Evolutionary conservation across 2,329 filamentous ascomycete species (phyloP).

Genomic region (Salinomyces thailandicus): DNA sequence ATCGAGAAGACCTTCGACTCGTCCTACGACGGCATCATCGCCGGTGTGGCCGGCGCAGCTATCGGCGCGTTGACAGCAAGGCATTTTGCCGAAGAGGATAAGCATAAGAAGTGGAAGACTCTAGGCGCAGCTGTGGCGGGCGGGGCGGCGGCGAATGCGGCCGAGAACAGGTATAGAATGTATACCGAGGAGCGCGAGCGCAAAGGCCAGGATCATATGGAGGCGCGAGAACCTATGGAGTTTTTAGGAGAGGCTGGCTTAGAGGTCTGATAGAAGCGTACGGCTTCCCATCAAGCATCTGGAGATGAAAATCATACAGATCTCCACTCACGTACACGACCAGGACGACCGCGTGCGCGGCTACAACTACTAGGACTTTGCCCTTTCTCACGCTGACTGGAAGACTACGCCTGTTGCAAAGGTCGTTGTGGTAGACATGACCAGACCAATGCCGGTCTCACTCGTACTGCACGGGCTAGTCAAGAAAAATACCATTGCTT

Average conservation of each 20-base stretch:
- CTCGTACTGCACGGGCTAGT: too few species aligned
- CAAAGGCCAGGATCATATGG: neutral
- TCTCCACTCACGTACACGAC: too few species aligned
- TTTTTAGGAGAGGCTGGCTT: neutral
- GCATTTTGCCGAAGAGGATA: constrained; percentile 6
- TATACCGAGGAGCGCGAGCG: constrained; percentile 11
- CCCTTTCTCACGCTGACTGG: too few species aligned
- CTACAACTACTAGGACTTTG: too few species aligned
- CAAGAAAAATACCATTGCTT: too few species aligned
- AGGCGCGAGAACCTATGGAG: neutral
- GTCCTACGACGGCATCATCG: constrained; percentile 16
- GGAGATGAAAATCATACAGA: too few species aligned
- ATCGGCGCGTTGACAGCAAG: constrained; percentile 14
- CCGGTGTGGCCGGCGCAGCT: constrained; percentile 14
- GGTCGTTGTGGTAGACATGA: too few species aligned
- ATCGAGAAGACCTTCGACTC: constrained; percentile 15
- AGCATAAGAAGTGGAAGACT: constrained; percentile 7
- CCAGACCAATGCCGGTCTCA: too few species aligned
- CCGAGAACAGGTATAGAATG: constrained; percentile 13
- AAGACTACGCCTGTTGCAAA: too few species aligned
- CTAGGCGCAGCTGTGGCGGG: constrained; percentile 12
- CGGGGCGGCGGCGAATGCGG: constrained; percentile 12
- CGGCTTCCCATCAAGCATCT: too few species aligned
- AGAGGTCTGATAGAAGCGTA: too few species aligned
- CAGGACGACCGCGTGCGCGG: too few species aligned